phyloP scores from a whole-genome alignment of 2,329 filamentous ascomycete genomes.

The Diaporthe eres region DNA sequence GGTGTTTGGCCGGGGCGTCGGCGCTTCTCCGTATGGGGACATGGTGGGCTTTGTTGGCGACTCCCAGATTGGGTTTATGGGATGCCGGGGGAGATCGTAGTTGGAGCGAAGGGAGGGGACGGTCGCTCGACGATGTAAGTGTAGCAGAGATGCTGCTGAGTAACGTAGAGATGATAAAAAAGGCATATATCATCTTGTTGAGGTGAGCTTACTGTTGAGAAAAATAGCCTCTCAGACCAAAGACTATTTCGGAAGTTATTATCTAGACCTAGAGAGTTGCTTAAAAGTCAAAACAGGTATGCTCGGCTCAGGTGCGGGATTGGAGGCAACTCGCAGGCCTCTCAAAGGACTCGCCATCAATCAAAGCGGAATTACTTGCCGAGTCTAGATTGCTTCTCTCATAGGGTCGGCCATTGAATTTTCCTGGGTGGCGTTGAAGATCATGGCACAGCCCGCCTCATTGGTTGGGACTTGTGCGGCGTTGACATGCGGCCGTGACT shows the following conservation, averaged over 20 bases:
- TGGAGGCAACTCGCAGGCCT: background rate
- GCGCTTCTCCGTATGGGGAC: background rate
- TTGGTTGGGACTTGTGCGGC: background rate
- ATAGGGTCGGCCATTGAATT: background rate
- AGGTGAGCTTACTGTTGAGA: fast-evolving
- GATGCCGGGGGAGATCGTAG: background rate
- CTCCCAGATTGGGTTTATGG: background rate
- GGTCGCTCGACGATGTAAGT: background rate
- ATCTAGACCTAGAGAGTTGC: no score
- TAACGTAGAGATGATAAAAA: background rate
- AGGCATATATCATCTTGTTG: background rate
- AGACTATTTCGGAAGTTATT: background rate
- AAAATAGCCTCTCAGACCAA: background rate
- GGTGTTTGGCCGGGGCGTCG: background rate
- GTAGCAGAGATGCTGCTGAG: background rate
- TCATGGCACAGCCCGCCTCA: background rate
- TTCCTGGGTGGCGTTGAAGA: no score
- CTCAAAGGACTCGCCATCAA: slow-evolving; percentile 1
- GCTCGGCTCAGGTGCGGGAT: background rate
- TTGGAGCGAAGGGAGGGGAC: background rate
- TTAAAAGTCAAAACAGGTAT: background rate
- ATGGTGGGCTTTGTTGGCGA: background rate
- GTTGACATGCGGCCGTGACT: background rate
- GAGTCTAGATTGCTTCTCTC: no score
- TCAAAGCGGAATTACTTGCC: background rate